Evolutionary conservation across 805 yeast genomes (phyloP).

Genomic region (Zygoascus tannicola): DNA sequence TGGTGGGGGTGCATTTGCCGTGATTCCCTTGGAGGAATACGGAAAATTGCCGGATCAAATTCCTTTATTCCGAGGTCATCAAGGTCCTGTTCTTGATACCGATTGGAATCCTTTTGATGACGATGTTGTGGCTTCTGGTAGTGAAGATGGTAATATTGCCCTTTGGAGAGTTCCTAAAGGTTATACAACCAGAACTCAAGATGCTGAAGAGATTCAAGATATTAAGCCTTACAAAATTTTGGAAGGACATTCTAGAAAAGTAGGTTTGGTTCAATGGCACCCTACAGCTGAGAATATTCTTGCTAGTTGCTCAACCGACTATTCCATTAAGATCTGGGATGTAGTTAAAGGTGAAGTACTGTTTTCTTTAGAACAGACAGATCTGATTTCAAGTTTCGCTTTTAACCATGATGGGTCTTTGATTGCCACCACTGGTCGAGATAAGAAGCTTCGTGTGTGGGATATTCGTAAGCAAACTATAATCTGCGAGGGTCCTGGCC

Average conservation of each 20-base stretch:
- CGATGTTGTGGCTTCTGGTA: constrained; percentile 62
- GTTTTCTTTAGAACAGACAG: constrained; percentile 74
- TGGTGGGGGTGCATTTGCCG: constrained; percentile 97
- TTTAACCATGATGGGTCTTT: constrained; percentile 85
- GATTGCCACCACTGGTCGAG: constrained; percentile 84
- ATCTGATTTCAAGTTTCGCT: constrained; percentile 84
- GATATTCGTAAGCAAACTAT: constrained; percentile 69
- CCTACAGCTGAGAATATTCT: constrained; percentile 81
- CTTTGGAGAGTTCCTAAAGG: constrained; percentile 83
- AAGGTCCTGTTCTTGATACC: constrained; percentile 90
- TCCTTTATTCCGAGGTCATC: constrained; percentile 91
- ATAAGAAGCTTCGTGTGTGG: constrained; percentile 86
- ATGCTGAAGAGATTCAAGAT: constrained; percentile 47
- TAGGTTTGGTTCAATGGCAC: constrained; percentile 83
- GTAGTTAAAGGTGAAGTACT: constrained; percentile 61
- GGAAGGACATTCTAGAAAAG: constrained; percentile 85
- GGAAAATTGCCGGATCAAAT: constrained; percentile 93
- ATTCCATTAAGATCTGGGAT: constrained; percentile 88
- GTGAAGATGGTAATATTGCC: constrained; percentile 75
- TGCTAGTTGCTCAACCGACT: constrained; percentile 86
- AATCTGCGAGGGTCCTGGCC: constrained; percentile 79
- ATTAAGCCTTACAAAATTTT: constrained; percentile 61
- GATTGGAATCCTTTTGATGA: constrained; percentile 90
- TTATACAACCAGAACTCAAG: constrained; percentile 41
- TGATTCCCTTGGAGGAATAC: constrained; percentile 73